Evolutionary conservation across 1,284 basidiomycete species (phyloP).

Genomic region (Leccinum angustisporum): DNA sequence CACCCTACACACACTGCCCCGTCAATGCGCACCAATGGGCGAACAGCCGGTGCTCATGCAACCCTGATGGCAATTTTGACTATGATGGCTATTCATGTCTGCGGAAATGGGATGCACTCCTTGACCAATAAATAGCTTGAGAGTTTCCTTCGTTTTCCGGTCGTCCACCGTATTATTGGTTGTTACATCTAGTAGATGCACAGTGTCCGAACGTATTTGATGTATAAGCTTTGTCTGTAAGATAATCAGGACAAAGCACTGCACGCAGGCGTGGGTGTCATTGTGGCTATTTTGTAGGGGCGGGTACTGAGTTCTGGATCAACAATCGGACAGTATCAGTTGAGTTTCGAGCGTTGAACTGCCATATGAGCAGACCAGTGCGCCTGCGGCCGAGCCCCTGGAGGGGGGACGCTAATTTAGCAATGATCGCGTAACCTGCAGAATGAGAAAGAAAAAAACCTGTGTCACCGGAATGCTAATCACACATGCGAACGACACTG

Average conservation of each 20-base stretch:
- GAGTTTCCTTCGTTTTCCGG: not conserved
- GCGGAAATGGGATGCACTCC: constrained; percentile 19
- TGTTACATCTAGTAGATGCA: not conserved
- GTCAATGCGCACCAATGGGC: constrained; percentile 39
- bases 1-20: constrained; percentile 64
- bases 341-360: too few relatives aligned
- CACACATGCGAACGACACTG: too few relatives aligned
- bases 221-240: constrained; percentile 4
- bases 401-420: too few relatives aligned
- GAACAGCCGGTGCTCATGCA: constrained; percentile 49
- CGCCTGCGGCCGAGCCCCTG: too few relatives aligned
- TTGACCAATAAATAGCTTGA: not conserved
- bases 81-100: constrained; percentile 31
- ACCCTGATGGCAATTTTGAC: constrained; percentile 49
- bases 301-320: not conserved
- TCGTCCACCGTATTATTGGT: not conserved
- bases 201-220: not conserved
- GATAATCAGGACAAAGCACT: not conserved
- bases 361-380: too few relatives aligned
- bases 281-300: not conserved
- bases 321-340: not conserved
- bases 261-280: not conserved
- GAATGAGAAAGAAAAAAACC: too few relatives aligned
- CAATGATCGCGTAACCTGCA: too few relatives aligned
- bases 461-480: too few relatives aligned